A percentile compares a stretch with the other conserved stretches of the same genome.
phyloP scores from a whole-genome alignment of 2,329 filamentous ascomycete genomes.

The Lachnum nothofagi region DNA sequence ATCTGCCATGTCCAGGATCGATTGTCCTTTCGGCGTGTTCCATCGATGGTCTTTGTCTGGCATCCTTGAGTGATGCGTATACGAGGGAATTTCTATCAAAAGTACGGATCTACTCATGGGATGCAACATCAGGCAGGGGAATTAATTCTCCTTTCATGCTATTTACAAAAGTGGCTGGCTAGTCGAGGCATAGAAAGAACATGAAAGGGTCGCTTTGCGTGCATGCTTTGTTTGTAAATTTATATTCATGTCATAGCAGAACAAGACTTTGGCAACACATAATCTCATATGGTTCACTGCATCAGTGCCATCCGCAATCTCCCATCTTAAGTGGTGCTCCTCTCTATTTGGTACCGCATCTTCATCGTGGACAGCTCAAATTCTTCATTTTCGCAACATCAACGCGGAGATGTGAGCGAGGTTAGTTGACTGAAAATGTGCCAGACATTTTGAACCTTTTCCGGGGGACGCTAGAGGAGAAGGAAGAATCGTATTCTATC shows the following conservation, averaged over 20 bases:
- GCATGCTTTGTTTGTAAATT: slow-evolving; percentile 24
- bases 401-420: too few relatives aligned
- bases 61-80: slow-evolving; percentile 5
- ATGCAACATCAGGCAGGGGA: slow-evolving; percentile 10
- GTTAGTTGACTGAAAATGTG: too few relatives aligned
- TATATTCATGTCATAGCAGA: slow-evolving; percentile 20
- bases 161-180: slow-evolving; percentile 9
- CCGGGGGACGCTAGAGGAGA: too few relatives aligned
- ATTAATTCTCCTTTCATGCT: slow-evolving; percentile 4
- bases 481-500: too few relatives aligned
- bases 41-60: slow-evolving; percentile 5
- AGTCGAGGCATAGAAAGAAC: slow-evolving; percentile 11
- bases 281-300: neutral
- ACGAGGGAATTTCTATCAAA: slow-evolving; percentile 18
- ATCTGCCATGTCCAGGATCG: slow-evolving; percentile 5
- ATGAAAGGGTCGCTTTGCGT: slow-evolving; percentile 18
- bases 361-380: too few relatives aligned
- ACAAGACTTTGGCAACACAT: slow-evolving; percentile 12
- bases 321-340: too few relatives aligned
- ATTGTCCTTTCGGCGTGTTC: slow-evolving; percentile 5
- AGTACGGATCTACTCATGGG: slow-evolving; percentile 14
- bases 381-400: too few relatives aligned
- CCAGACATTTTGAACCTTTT: too few relatives aligned
- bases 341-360: too few relatives aligned
- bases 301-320: too few relatives aligned